phyloP scores from a whole-genome alignment of 495 filamentous ascomycete species.

The Cenococcum geophilum region DNA sequence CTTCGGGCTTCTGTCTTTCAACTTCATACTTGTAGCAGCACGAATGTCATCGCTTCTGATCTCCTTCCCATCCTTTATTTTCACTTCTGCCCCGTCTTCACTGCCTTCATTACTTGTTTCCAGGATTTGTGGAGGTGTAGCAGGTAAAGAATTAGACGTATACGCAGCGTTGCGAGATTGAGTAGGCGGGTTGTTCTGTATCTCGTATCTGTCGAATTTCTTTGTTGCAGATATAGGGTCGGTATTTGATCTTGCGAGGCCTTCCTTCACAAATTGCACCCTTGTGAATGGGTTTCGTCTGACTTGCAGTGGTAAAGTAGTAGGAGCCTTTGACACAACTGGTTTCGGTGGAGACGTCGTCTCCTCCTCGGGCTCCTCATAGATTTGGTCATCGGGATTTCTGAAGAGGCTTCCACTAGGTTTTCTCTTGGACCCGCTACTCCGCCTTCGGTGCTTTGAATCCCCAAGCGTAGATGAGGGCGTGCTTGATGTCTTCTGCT shows the following conservation, averaged over 20 bases:
- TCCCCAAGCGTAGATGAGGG: constrained; percentile 4
- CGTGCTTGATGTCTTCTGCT: constrained; percentile 11
- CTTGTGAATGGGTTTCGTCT: constrained; percentile 41
- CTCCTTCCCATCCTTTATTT: constrained; percentile 66
- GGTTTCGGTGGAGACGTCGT: constrained; percentile 21
- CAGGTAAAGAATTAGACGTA: constrained; percentile 48
- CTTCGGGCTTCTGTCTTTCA: constrained; percentile 77
- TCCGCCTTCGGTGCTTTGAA: constrained; percentile 36
- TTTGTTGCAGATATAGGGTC: constrained; percentile 37
- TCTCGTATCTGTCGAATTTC: constrained; percentile 61
- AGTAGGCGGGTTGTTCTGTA: constrained; percentile 68
- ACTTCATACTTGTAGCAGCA: constrained; percentile 81
- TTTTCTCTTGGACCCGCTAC: constrained; percentile 45
- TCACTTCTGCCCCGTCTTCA: constrained; percentile 13
- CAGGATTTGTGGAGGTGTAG: constrained; percentile 28
- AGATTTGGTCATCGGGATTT: constrained; percentile 74
- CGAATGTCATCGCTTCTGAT: constrained; percentile 80
- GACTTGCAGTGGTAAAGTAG: constrained; percentile 22
- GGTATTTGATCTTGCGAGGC: constrained; percentile 31
- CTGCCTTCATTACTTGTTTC: constrained; percentile 32
- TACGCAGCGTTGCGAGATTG: constrained; percentile 72
- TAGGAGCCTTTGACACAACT: constrained; percentile 14
- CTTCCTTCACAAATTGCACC: constrained; percentile 33
- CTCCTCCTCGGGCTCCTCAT: constrained; percentile 65
- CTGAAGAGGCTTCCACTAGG: constrained; percentile 39